phyloP scores from a whole-genome alignment of 495 filamentous ascomycete species.

The Aspergillus saccharolyticus region DNA sequence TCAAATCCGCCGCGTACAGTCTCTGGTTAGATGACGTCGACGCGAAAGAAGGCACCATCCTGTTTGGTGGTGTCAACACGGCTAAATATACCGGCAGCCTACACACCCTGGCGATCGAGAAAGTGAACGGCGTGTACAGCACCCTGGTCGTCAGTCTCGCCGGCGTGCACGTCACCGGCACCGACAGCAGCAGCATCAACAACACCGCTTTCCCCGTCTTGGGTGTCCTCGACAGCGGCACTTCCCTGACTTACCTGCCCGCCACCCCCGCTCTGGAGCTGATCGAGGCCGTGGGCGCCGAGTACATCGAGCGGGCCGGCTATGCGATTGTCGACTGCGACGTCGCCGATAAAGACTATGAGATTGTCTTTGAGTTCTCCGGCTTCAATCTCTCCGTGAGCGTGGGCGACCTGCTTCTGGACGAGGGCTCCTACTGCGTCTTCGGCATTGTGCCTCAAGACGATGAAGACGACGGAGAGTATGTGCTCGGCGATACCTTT shows the following conservation, averaged over 20 bases:
- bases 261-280: slow-evolving; percentile 58
- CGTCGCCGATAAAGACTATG: slow-evolving; percentile 50
- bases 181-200: slow-evolving; percentile 33
- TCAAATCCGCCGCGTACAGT: slow-evolving; percentile 79
- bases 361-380: slow-evolving; percentile 66
- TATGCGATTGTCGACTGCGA: slow-evolving; percentile 70
- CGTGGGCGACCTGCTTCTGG: slow-evolving; percentile 73
- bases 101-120: slow-evolving; percentile 69
- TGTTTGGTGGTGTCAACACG: slow-evolving; percentile 90
- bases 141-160: slow-evolving; percentile 84
- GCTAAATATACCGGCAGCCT: slow-evolving; percentile 70
- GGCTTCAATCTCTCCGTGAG: slow-evolving; percentile 63
- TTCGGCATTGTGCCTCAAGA: slow-evolving; percentile 65
- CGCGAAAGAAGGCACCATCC: slow-evolving; percentile 68
- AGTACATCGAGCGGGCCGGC: slow-evolving; percentile 47
- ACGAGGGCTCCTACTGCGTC: slow-evolving; percentile 56
- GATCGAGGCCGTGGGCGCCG: slow-evolving; percentile 58
- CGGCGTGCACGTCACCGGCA: slow-evolving; percentile 44
- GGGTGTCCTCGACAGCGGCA: slow-evolving; percentile 87
- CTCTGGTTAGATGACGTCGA: slow-evolving; percentile 52
- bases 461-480: slow-evolving; percentile 52
- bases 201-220: slow-evolving; percentile 53
- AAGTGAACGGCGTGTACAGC: slow-evolving; percentile 50
- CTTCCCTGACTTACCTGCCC: slow-evolving; percentile 83
- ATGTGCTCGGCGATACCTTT: slow-evolving; percentile 88